Base-by-base conservation (phyloP, 768 basidiomycete genomes). In the Kwoniella sp. region DNA sequence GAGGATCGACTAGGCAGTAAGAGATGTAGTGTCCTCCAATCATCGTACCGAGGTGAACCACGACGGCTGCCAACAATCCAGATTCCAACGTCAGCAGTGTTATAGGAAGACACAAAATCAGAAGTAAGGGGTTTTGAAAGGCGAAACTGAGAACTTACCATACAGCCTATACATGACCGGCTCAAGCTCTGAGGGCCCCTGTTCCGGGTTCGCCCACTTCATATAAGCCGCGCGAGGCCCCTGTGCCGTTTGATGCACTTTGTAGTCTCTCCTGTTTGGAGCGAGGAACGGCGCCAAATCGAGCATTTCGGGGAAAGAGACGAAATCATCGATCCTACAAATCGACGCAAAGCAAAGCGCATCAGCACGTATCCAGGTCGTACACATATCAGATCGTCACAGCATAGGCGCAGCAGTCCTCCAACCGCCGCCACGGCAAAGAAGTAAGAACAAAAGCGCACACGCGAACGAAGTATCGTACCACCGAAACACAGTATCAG, bases 11-110 rank as follows among this genome's bases (percentile, higher is more conserved):
- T 38, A 79, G 47, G 81, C 81, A 26, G 88, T 92, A 92, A 7
- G 92, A 89, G 53, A 93, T 84, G 75, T 95, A 95, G 77, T 95
- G 93, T 0, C 93, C 93, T 25, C 91, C 90, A 50, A 92, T 85
- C 90, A 79, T 78, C 20, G 78, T 72, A 20, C 80, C 80, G 12
- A 77, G 58, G 57, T 81, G 79, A 1, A 81, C 79, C 1, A 81
- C 81, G 8, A 81, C 68, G 38, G 78, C 81, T 80, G 45, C 8
- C 12, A 20, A 17, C 23, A 4, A 20, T 41, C 5, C 7, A 20
- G 7, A 48, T 17, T 48, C 8, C 17, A 20, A 20, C 20, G 20
- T 4, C 15, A 48, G 20, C 5, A 51, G n/a, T n/a, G n/a, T n/a
- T 51, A 23, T 17, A 20, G 15, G 41, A 37, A 45, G 41, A 11